phyloP scores from a whole-genome alignment of 2,329 filamentous ascomycete species.

The Penicillium occitanis region DNA sequence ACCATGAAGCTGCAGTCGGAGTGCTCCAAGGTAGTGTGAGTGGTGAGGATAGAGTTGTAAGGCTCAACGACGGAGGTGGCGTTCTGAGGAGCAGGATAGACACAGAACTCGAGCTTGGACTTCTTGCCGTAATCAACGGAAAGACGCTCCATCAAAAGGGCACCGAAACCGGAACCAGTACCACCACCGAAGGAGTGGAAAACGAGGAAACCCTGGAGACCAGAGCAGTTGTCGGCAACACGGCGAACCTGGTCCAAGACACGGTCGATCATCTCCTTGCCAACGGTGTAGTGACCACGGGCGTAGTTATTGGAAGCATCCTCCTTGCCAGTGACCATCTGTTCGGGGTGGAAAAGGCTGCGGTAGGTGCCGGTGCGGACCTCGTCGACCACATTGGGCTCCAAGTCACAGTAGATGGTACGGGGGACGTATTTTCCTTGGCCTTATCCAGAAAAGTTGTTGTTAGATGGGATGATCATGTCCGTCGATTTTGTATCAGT shows the following conservation, averaged over 20 bases:
- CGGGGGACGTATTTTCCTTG: slow-evolving; percentile 98
- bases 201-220: slow-evolving; percentile 97
- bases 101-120: slow-evolving; percentile 99
- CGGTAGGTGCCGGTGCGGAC: slow-evolving; percentile 97
- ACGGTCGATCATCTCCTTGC: slow-evolving; percentile 98
- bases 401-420: slow-evolving; percentile 99
- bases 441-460: slow-evolving; percentile 53
- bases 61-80: slow-evolving; percentile 98
- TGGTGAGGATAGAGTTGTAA: slow-evolving; percentile 99
- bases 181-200: slow-evolving; percentile 99
- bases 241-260: slow-evolving; percentile 97
- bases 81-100: slow-evolving; percentile 96
- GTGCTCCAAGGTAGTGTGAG: slow-evolving; percentile 98
- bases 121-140: slow-evolving; percentile 99
- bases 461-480: slow-evolving; percentile 19
- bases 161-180: slow-evolving; percentile 97
- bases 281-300: slow-evolving; percentile 98
- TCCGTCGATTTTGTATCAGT: slow-evolving; percentile 15
- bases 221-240: slow-evolving; percentile 95
- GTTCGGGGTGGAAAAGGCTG: slow-evolving; percentile 95
- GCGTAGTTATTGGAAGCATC: slow-evolving; percentile 99
- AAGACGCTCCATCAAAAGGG: slow-evolving; percentile 96
- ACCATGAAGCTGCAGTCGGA: slow-evolving; percentile 99
- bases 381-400: slow-evolving; percentile 99
- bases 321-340: slow-evolving; percentile 99